These are phyloP conservation scores for Phytophthora capsici DNA, from an alignment of 352 stramenopile species.

Conservation along the genomic window DNA sequence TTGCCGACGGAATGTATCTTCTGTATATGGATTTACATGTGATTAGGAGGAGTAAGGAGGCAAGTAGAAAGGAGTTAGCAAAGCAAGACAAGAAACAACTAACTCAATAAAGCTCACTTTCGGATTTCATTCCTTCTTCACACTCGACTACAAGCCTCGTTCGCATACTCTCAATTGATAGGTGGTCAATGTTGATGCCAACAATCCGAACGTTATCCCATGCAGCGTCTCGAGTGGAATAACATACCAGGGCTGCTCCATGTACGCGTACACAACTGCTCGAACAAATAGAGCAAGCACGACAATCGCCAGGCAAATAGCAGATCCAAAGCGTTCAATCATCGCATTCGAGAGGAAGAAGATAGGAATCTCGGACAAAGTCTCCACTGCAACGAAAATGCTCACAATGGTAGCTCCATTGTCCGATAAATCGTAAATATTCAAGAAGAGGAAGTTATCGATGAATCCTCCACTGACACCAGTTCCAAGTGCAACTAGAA, in stretches of 20 bases:
- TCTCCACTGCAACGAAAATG: constrained; percentile 58
- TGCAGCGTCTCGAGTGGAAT: constrained; percentile 69
- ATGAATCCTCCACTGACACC: constrained; percentile 62
- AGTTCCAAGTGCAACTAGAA: constrained; percentile 52
- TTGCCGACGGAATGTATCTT: too few relatives aligned
- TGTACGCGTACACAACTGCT: constrained; percentile 55
- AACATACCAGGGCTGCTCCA: constrained; percentile 56
- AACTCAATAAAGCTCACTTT: too few relatives aligned
- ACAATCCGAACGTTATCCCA: constrained; percentile 55
- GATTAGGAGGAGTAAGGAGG: too few relatives aligned
- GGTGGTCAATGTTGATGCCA: constrained; percentile 48
- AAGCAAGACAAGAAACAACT: too few relatives aligned
- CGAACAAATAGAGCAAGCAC: constrained; percentile 52
- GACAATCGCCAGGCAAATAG: constrained; percentile 49
- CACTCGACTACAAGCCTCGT: too few relatives aligned
- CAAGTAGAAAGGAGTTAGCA: too few relatives aligned
- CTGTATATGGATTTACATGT: too few relatives aligned
- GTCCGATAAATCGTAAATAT: constrained; percentile 59
- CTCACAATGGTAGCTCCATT: constrained; percentile 53
- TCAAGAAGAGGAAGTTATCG: constrained; percentile 58
- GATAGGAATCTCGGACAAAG: constrained; percentile 55
- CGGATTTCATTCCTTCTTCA: too few relatives aligned
- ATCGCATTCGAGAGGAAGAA: constrained; percentile 64
- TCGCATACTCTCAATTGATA: too few relatives aligned
- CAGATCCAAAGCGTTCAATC: constrained; percentile 47